Evolutionary conservation across 2,329 filamentous ascomycete genomes (phyloP).

Genomic region (Fusarium sp.): DNA sequence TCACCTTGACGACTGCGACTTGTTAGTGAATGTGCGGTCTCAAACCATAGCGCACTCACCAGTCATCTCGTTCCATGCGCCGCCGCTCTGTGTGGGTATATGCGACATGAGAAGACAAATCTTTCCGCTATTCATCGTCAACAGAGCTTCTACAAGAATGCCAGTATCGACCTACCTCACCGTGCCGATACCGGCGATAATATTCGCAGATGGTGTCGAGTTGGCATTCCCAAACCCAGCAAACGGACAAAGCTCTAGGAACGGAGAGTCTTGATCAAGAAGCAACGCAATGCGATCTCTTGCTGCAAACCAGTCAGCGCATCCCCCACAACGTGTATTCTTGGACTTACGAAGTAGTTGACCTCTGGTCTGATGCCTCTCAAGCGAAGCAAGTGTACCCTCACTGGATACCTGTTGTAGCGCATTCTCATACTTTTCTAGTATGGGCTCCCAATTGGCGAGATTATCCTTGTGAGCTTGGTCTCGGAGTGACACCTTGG

Average conservation of each 20-base stretch:
- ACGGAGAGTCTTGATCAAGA: background rate
- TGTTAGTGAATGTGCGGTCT: background rate
- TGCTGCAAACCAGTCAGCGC: background rate
- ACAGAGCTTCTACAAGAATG: background rate
- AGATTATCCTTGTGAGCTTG: background rate
- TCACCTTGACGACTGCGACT: constrained; percentile 50
- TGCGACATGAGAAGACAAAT: constrained; percentile 53
- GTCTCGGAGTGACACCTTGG: background rate
- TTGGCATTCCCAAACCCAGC: background rate
- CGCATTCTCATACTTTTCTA: background rate
- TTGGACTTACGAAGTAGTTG: background rate
- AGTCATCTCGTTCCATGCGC: constrained; percentile 57
- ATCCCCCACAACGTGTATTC: too few species aligned
- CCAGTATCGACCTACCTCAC: background rate
- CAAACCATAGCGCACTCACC: constrained; percentile 12
- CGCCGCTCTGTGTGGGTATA: constrained; percentile 56
- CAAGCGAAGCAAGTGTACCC: background rate
- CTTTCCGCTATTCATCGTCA: background rate
- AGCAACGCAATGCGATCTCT: background rate
- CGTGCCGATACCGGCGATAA: background rate
- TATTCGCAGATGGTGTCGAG: background rate
- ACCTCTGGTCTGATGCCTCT: background rate
- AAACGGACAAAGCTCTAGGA: background rate
- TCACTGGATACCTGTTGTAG: background rate
- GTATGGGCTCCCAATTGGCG: background rate